Base-by-base conservation (phyloP, 495 filamentous ascomycete species). In the Alectoria sarmentosa region DNA sequence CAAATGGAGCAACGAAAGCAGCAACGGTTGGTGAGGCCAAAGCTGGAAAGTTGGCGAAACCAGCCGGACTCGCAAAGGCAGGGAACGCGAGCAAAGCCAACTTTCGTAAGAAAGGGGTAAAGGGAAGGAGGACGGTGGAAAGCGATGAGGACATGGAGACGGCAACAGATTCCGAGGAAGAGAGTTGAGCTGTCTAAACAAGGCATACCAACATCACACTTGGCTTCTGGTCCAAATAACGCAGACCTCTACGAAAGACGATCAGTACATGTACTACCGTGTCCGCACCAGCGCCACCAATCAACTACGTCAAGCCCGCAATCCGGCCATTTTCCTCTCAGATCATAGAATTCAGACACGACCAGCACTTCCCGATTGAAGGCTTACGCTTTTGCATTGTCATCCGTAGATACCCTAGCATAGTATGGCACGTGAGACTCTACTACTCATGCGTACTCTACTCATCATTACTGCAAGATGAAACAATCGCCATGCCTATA, bases 1-100 rank as follows among this genome's bases (percentile, higher is more conserved):
- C 32, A 14, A 30, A 21, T 28, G 9, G 37, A 41, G 44, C 61
- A 55, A n/a, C 38, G 19, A 64, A 64, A 30, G 39, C 26, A 61
- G 37, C 21, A 39, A 34, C n/a, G 48, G n/a, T 10, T 13, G 36
- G 41, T 21, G 42, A 49, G 3, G 30, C 42, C 30, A 58, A 42
- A 48, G 21, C 34, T 36, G 46, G 60, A 32, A 62, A 55, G 10
- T 17, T 17, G 30, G 32, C n/a, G 15, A 34, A 34, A 55, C 2
- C 52, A 55, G 30, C 17, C 30, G 5, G 8, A 5, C 30, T n/a
- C 30, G 6, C 30, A 3, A 34, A 34, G 30, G 30, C 52, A 34
- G 30, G 15, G 28, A 34, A 55, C 21, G 28, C 28, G 30, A 55
- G 26, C 17, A 55, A 34, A 30, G 52, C 30, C 52, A 55, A 34